These are phyloP conservation scores for Otatea glauca DNA, from an alignment of 176 grass and related monocot species.

Conservation along the genomic window DNA sequence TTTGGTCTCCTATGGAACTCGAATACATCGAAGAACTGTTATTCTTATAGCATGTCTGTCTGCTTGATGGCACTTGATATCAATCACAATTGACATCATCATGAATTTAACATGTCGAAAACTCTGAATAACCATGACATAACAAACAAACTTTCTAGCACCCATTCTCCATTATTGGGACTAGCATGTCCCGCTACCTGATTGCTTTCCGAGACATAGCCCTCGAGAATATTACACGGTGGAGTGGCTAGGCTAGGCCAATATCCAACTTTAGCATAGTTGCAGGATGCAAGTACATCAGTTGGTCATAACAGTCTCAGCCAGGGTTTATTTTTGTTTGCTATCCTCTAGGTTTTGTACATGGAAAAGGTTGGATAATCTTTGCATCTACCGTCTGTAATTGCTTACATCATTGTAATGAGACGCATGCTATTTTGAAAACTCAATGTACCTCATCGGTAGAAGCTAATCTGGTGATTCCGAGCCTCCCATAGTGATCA, in stretches of 20 bases:
- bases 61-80: neutral
- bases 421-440: neutral
- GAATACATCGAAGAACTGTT: neutral
- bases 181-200: neutral
- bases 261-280: conserved; percentile 22
- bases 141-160: neutral
- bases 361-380: conserved; percentile 4
- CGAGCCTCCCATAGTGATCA: conserved; percentile 89
- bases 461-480: conserved; percentile 62
- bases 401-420: neutral
- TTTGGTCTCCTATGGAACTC: neutral
- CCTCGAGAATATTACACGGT: conserved; percentile 1
- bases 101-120: neutral
- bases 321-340: neutral
- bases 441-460: conserved; percentile 57
- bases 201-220: neutral
- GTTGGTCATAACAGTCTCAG: neutral
- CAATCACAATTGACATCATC: neutral
- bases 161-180: neutral
- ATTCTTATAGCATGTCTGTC: neutral
- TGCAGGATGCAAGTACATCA: neutral
- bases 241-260: conserved; percentile 2
- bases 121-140: neutral
- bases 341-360: neutral
- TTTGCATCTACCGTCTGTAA: conserved; percentile 14